Evolutionary conservation across 495 filamentous ascomycete species (phyloP), one percentile per base, ranked within the genome.

Genomic region (Xylona heveae): DNA sequence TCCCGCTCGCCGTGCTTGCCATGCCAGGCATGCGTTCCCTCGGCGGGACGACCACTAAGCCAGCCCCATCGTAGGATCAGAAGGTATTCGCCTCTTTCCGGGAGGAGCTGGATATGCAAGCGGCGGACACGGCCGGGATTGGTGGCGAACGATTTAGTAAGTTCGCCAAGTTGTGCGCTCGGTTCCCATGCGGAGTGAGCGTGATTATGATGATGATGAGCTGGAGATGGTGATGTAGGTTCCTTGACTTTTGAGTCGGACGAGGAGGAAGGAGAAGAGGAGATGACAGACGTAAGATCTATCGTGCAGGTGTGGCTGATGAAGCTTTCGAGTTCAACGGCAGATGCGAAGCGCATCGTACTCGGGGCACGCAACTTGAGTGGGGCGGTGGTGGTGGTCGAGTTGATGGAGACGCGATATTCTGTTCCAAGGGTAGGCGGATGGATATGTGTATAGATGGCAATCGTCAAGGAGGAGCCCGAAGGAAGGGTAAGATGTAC

Each of bases 401-500:
- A 30, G 25, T 45, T 38, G 31, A 59, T 50, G 3, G 52, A 55
- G 22, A 70, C 38, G 13, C 57, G 51, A 33, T 55, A 67, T 32
- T 53, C 48, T 4, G 62, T 64, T 20, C 64, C 58, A 17, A 55
- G 49, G 1, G 50, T 51, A 6, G 61, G 56, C 1, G 42, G 29
- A 12, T 46, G 48, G 18, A 63, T 39, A 24, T 45, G 57, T 8
- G 64, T 69, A 5, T 50, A 46, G 19, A 61, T 49, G 6, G 42
- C 49, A 29, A 71, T 50, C 3, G 34, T 51, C 35, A 72, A 52
- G 1, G 52, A 51, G 19, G 25, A 13, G 22, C n/a, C n/a, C n/a
- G n/a, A n/a, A n/a, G n/a, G n/a, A n/a, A n/a, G n/a, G n/a, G n/a
- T n/a, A n/a, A n/a, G n/a, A n/a, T n/a, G n/a, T n/a, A n/a, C n/a